These are phyloP conservation scores for Kodamaea fungicola DNA, from an alignment of 1,139 yeast genomes.

Conservation along the genomic window DNA sequence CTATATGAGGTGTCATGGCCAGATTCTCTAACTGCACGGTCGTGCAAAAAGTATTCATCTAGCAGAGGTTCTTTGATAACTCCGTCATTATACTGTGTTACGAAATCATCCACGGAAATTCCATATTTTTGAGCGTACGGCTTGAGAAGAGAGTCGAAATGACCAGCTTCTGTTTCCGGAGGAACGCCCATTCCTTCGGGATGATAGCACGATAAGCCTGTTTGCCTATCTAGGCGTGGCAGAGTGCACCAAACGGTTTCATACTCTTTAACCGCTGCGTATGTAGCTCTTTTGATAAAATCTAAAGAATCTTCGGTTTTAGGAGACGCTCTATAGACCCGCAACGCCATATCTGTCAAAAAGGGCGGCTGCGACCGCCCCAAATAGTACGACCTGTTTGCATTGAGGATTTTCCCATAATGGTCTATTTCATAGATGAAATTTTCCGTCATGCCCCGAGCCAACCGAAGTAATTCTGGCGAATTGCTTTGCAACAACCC, in stretches of 20 bases:
- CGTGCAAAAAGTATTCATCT: conserved; percentile 88
- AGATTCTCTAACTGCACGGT: conserved; percentile 92
- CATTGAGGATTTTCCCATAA: conserved; percentile 91
- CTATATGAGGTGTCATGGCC: conserved; percentile 96
- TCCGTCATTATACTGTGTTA: conserved; percentile 64
- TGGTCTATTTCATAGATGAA: conserved; percentile 86
- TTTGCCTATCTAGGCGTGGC: conserved; percentile 71
- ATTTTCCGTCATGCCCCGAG: conserved; percentile 90
- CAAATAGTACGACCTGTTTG: conserved; percentile 87
- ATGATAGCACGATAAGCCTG: conserved; percentile 87
- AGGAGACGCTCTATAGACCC: conserved; percentile 46
- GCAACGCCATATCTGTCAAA: conserved; percentile 84
- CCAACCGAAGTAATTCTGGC: conserved; percentile 44
- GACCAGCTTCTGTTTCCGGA: conserved; percentile 93
- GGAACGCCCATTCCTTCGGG: conserved; percentile 92
- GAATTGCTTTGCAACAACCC: conserved; percentile 74
- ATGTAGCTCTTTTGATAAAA: conserved; percentile 60
- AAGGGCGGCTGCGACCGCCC: conserved; percentile 98
- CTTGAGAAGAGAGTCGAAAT: conserved; percentile 68
- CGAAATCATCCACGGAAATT: conserved; percentile 65
- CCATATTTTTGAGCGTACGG: conserved; percentile 68
- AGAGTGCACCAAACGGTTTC: conserved; percentile 69
- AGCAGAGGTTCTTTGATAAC: conserved; percentile 68
- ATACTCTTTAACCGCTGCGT: conserved; percentile 87
- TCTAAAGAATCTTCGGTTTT: conserved; percentile 55